Base-by-base conservation (phyloP, 179 eudicot species). In the Nepenthes alata region DNA sequence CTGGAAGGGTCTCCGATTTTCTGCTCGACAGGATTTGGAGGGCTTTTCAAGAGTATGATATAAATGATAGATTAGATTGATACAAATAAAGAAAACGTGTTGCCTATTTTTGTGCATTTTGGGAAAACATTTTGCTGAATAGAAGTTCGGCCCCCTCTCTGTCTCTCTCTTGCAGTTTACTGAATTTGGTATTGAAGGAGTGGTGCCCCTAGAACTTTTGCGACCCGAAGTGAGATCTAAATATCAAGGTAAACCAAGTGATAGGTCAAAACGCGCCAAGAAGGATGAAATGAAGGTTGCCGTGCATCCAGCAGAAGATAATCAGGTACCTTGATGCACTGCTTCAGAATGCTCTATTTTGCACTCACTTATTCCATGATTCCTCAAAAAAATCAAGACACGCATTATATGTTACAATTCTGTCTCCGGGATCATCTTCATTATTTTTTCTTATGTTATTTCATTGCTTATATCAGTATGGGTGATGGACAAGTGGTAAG, bases 1-100 rank as follows among this genome's bases (percentile, higher is more conserved):
- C 75, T 93, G 98, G 98, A 93, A 93, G 78, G 98, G 98, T 72
- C 89, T 93, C 50, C 82, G 98, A 57, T 82, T 89, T 60, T 85
- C 98, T 55, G 98, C 98, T 58, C 81, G 95, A 55, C 97, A 93
- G 72, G 98, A 93, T 73, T 81, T 93, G 81, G 98, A 93, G 67
- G 97, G 88, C 59, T 93, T 93, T 78, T 93, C 98, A 44, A 82
- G 82, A 69, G 98, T 89, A 81, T 59, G 81, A 37, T 64, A 9
- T 60, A 35, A 57, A 57, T 58, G 60, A 1, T 34, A 2, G 5
- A 8, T 35, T 14, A 50, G 11, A 3, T 3, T 41, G 25, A 49
- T 41, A 48, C 36, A 11, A 38, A 52, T 66, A 34, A 4, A 16
- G 39, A 2, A 34, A 6, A 36, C 49, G 50, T 55, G 37, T 38